Percentiles rank a stretch among this genome's conserved stretches.
These are phyloP conservation scores for Apiotrichum mycotoxinovorans DNA, from an alignment of 1,284 basidiomycete species.

Conservation along the genomic window DNA sequence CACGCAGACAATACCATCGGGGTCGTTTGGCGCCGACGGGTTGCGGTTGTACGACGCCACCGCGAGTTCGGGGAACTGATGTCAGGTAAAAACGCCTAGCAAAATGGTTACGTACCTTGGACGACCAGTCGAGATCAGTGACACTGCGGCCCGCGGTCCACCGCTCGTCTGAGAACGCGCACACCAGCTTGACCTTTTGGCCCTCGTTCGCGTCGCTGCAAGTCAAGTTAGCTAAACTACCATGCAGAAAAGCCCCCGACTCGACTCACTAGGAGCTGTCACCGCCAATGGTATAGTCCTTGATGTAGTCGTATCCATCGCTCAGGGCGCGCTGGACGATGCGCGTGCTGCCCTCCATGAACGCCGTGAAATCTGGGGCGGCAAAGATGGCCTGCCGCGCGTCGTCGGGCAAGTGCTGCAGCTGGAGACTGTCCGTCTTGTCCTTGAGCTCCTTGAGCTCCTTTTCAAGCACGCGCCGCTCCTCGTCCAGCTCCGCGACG, in stretches of 20 bases:
- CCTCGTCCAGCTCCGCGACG: slow-evolving; percentile 54
- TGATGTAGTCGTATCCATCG: slow-evolving; percentile 93
- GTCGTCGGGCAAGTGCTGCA: slow-evolving; percentile 67
- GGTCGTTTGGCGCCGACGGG: slow-evolving; percentile 80
- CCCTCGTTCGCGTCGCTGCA: slow-evolving; percentile 82
- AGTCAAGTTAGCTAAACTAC: slow-evolving; percentile 4
- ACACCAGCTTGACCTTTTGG: slow-evolving; percentile 77
- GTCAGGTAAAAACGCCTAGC: neutral
- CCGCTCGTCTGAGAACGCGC: slow-evolving; percentile 82
- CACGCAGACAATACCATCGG: slow-evolving; percentile 92
- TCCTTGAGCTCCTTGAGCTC: slow-evolving; percentile 76
- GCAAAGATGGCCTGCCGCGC: slow-evolving; percentile 75
- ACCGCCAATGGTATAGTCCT: slow-evolving; percentile 84
- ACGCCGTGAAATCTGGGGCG: slow-evolving; percentile 84
- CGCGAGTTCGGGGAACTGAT: slow-evolving; percentile 87
- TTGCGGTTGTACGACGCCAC: slow-evolving; percentile 97
- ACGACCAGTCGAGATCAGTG: slow-evolving; percentile 95
- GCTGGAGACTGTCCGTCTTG: slow-evolving; percentile 64
- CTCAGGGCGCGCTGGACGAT: slow-evolving; percentile 94
- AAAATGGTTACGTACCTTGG: slow-evolving; percentile 60
- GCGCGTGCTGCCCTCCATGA: slow-evolving; percentile 91
- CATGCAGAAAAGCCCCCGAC: too few relatives aligned
- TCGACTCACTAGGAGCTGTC: slow-evolving; percentile 65
- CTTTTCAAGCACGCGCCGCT: slow-evolving; percentile 65
- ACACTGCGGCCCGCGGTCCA: slow-evolving; percentile 88